A percentile compares a stretch with the other conserved stretches of the same genome.
These are phyloP conservation scores for Capsicum pubescens DNA, from an alignment of 257 asterid species.

Conservation along the genomic window DNA sequence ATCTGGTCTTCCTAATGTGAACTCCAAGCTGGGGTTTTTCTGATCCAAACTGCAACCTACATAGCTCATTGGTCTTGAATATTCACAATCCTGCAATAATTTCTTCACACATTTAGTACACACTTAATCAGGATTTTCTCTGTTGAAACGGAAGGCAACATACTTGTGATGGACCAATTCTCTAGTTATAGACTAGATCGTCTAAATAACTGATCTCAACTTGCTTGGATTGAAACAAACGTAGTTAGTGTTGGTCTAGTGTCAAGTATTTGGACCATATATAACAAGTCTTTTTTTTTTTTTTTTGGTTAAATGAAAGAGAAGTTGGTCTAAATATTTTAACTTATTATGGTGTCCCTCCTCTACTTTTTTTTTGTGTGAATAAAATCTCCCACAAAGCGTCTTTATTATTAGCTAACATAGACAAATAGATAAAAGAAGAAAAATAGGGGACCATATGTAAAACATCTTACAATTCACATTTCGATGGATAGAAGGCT, in stretches of 20 bases:
- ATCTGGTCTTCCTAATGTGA: conserved; percentile 60
- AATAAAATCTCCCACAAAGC: background rate
- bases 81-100: conserved; percentile 34
- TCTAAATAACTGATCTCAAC: background rate
- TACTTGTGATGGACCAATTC: background rate
- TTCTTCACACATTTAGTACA: background rate
- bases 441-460: background rate
- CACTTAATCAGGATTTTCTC: background rate
- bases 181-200: background rate
- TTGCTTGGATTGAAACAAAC: background rate
- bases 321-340: no score
- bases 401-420: background rate
- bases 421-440: background rate
- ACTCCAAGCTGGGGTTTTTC: conserved; percentile 52
- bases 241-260: background rate
- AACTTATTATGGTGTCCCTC: background rate
- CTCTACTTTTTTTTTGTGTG: background rate
- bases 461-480: background rate
- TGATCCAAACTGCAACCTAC: conserved; percentile 31
- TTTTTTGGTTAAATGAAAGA: no score
- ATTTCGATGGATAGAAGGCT: background rate
- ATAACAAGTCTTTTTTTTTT: no score
- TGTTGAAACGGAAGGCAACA: background rate
- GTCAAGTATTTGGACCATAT: background rate
- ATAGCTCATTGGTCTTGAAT: conserved; percentile 28